Base-by-base conservation (phyloP, 345 rosid genomes). In the Hibiscus trionum region DNA sequence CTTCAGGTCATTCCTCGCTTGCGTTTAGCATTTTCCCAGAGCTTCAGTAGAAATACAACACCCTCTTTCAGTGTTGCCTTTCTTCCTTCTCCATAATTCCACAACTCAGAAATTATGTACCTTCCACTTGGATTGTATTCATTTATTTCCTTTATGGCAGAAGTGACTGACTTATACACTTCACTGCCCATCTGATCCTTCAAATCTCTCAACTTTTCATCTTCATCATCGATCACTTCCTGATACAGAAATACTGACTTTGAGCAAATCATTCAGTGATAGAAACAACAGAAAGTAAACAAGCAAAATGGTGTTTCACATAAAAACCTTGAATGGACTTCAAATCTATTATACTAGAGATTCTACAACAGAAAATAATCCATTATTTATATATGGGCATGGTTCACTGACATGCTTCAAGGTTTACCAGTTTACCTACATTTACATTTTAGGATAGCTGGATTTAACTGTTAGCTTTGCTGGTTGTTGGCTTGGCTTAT, bases 91-190 rank as follows among this genome's bases (percentile, higher is more conserved):
- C 53, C 73, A 66, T 86, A 86, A 81, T 88, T 88, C 97, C 99
- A 94, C 74, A 92, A 59, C 82, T 95, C 96, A 1, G 92, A 84
- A 77, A 76, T 85, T 61, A 90, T 79, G 69, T 90, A 94, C 74
- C 93, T 86, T 73, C 97, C 98, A 74, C 98, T 94, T 0, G 98
- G 95, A 71, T 94, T 94, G 84, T 87, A 88, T 67, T 94, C 97
- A 53, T 91, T 90, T 74, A 91, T 84, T 79, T 91, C 91, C 77
- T 56, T 82, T 77, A 91, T 78, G 56, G 97, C 86, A 46, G 83
- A 73, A 17, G 82, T 69, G 46, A 94, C 97, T 9, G 92, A 85
- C 53, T 77, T 77, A 77, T 78, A 88, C 19, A 79, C 92, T 66
- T 84, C 88, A 11, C 78, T 77, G 29, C 95, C 96, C 72, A 86